phyloP scores from a whole-genome alignment of 2,329 filamentous ascomycete species.

The Zasmidium citrigriseum region DNA sequence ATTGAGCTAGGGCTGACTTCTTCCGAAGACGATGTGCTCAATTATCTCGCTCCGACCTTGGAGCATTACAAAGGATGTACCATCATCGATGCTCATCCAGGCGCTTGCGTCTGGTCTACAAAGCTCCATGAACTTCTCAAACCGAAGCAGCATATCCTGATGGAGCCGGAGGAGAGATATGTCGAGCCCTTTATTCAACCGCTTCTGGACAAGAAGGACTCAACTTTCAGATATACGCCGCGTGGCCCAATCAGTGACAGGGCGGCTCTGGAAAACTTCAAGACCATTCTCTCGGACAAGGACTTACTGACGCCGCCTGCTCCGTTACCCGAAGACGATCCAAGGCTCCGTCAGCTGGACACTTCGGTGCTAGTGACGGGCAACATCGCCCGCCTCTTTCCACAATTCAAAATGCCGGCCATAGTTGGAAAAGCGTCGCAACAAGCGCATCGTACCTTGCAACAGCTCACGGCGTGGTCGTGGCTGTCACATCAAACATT shows the following conservation, averaged over 20 bases:
- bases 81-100: slow-evolving; percentile 84
- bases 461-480: slow-evolving; percentile 60
- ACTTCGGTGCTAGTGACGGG: slow-evolving; percentile 66
- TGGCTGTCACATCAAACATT: slow-evolving; percentile 50
- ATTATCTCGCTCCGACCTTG: slow-evolving; percentile 69
- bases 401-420: neutral
- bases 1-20: slow-evolving; percentile 10
- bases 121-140: slow-evolving; percentile 73
- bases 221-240: slow-evolving; percentile 51
- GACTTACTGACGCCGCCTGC: slow-evolving; percentile 39
- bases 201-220: slow-evolving; percentile 40
- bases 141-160: slow-evolving; percentile 78
- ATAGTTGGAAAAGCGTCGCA: neutral
- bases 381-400: slow-evolving; percentile 29
- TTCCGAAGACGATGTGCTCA: slow-evolving; percentile 64
- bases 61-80: slow-evolving; percentile 75
- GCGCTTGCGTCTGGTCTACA: slow-evolving; percentile 73
- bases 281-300: slow-evolving; percentile 55
- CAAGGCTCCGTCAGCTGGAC: slow-evolving; percentile 58
- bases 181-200: slow-evolving; percentile 63
- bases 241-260: slow-evolving; percentile 7
- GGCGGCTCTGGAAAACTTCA: slow-evolving; percentile 42
- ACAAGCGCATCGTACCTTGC: slow-evolving; percentile 48
- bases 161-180: slow-evolving; percentile 67
- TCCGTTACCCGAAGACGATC: slow-evolving; percentile 21